Evolutionary conservation across 345 rosid genomes (phyloP).

Genomic region (Reutealis trisperma): DNA sequence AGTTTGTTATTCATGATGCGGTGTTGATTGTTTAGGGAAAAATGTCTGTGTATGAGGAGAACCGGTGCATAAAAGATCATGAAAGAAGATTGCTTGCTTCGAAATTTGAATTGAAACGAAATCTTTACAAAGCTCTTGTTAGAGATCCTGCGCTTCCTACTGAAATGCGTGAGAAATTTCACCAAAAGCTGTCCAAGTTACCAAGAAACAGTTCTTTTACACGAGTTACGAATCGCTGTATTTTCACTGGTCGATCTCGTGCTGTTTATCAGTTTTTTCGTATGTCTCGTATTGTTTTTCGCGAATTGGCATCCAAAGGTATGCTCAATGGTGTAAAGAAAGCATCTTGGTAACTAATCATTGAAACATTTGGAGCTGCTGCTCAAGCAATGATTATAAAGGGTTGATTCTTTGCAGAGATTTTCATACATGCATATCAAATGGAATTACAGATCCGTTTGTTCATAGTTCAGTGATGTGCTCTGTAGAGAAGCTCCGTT

Average conservation of each 20-base stretch:
- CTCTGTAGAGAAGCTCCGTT: no score
- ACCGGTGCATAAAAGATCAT: slow-evolving; percentile 47
- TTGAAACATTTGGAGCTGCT: not conserved
- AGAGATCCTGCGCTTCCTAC: slow-evolving; percentile 52
- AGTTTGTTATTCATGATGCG: not conserved
- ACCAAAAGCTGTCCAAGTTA: slow-evolving; percentile 49
- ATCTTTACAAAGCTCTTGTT: slow-evolving; percentile 52
- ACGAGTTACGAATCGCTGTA: slow-evolving; percentile 55
- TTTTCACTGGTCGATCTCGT: slow-evolving; percentile 59
- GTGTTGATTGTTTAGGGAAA: not conserved
- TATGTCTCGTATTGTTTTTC: slow-evolving; percentile 49
- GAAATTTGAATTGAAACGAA: slow-evolving; percentile 53
- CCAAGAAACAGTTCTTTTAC: slow-evolving; percentile 66
- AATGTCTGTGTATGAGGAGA: slow-evolving; percentile 20
- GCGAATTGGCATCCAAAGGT: slow-evolving; percentile 36
- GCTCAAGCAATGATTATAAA: not conserved
- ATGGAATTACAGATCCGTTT: no score
- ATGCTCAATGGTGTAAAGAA: slow-evolving; percentile 40
- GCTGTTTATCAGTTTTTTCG: slow-evolving; percentile 47
- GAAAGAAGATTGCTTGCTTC: slow-evolving; percentile 47
- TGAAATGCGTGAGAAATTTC: slow-evolving; percentile 52
- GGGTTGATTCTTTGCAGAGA: no score
- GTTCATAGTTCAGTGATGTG: no score
- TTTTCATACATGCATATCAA: no score
- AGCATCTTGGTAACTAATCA: slow-evolving; percentile 38